Percentiles rank a stretch among this genome's conserved stretches.
Evolutionary conservation across 169 alveolate species (phyloP).

Genomic region (Plasmodium cynomolgi): DNA sequence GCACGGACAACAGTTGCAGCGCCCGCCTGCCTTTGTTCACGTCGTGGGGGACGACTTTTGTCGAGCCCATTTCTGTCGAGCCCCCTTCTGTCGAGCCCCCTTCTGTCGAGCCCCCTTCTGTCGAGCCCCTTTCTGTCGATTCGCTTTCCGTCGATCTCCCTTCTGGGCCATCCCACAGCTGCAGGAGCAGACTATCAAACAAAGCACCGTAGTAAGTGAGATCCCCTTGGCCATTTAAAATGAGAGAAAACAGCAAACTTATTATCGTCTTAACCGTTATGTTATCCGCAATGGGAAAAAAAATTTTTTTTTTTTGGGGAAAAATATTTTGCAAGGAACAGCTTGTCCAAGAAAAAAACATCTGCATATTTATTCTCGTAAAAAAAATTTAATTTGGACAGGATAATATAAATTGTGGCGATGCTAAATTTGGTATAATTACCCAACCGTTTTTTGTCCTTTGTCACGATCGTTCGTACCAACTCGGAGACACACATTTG

Average conservation of each 20-base stretch:
- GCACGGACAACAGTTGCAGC: constrained; percentile 2
- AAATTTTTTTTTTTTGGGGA: neutral
- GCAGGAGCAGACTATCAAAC: neutral
- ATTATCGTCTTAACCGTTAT: constrained; percentile 12
- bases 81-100: neutral
- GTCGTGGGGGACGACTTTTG: neutral
- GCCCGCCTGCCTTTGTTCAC: neutral
- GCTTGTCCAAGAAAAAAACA: neutral
- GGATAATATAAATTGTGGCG: constrained; percentile 25
- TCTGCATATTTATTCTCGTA: constrained; percentile 22
- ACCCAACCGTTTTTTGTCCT: neutral
- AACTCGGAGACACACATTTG: neutral
- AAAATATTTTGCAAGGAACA: neutral
- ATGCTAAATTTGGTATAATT: constrained; percentile 43
- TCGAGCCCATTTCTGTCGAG: neutral
- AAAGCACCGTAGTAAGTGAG: neutral
- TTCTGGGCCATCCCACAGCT: neutral
- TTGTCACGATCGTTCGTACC: neutral
- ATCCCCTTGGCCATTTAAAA: neutral
- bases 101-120: neutral
- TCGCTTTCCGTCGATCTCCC: neutral
- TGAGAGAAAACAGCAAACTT: constrained; percentile 20
- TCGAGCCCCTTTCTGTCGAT: neutral
- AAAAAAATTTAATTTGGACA: constrained; percentile 42
- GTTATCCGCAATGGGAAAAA: neutral